Base-by-base conservation (phyloP, 768 basidiomycete genomes). In the Phylloporus scabripes region DNA sequence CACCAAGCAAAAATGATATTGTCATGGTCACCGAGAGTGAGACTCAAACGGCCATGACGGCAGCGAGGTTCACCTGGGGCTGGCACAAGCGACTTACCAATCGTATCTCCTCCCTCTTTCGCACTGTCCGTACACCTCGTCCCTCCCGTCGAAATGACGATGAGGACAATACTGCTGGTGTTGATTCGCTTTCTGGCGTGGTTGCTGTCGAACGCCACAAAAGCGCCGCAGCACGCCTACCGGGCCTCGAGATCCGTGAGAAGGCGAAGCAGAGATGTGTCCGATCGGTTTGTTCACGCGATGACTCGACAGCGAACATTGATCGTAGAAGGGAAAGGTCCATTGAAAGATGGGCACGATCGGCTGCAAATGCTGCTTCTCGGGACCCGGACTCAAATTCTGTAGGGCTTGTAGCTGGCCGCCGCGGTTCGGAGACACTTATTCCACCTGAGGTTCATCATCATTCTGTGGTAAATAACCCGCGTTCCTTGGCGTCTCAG, bases 1-100 rank as follows among this genome's bases (percentile, higher is more conserved):
- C 76, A 33, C 79, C 77, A 2, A 72, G 72, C 48, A 72, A 69
- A 48, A 71, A 70, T 39, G 69, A 72, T 28, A 71, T 73, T 32
- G 74, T 83, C 42, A 70, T 74, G 38, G 82, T 95, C 20, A 83
- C 88, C 0, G 77, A 80, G n/a, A 78, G 79, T 39, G 94, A 96
- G 54, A 81, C 89, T 3, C 76, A 77, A 15, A 81, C 80, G 26
- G 93, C 86, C 18, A 80, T 89, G 76, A 80, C 82, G 8, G 62
- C 70, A 0, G 77, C 85, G 5, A 78, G 71, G 51, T 87, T 85
- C 62, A 75, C 74, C 45, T 84, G 80, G 80, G 71, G 76, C 20
- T 76, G 77, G 76, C 65, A 66, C 15, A 73, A 76, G 38, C 72
- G 70, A 18, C 57, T 74, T 39, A 65, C 67, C 9, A 57, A 65